Evolutionary conservation across 257 asterid species (phyloP).

Genomic region (Forsythia viridissima): DNA sequence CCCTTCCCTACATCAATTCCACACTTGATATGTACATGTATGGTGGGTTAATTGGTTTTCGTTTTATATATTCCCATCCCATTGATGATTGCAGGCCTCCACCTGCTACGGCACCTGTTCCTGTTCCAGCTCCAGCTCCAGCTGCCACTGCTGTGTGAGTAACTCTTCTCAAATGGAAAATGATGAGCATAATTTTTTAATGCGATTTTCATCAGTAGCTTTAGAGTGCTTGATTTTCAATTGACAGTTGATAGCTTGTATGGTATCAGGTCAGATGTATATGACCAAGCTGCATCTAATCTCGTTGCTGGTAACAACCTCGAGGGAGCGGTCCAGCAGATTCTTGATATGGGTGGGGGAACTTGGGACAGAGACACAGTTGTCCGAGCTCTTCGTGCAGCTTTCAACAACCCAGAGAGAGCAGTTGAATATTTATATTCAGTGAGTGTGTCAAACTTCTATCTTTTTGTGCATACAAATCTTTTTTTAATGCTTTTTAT

Average conservation of each 20-base stretch:
- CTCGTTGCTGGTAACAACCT: conserved; percentile 75
- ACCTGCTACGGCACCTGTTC: conserved; percentile 21
- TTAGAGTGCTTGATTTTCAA: not conserved
- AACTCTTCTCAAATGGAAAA: not conserved
- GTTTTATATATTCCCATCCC: not conserved
- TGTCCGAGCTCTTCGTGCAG: conserved; percentile 84
- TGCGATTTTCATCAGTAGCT: not conserved
- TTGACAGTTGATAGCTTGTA: conserved; percentile 13
- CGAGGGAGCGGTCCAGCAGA: conserved; percentile 70
- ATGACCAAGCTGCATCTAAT: conserved; percentile 70
- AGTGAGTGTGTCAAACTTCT: conserved; percentile 40
- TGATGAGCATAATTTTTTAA: not conserved
- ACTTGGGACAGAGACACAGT: conserved; percentile 86
- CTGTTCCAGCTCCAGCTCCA: conserved; percentile 26
- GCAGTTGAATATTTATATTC: conserved; percentile 88
- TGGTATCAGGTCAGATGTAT: conserved; percentile 55
- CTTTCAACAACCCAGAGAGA: conserved; percentile 85
- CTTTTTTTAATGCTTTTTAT: not conserved
- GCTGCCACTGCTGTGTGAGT: conserved; percentile 45
- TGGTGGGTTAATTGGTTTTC: not conserved
- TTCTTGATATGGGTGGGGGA: conserved; percentile 93
- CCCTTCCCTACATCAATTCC: not conserved
- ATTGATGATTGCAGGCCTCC: conserved; percentile 32
- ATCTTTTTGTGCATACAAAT: not conserved
- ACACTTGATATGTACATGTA: not conserved